These are phyloP conservation scores for Juglanconis juglandina DNA, from an alignment of 2,329 filamentous ascomycete species.

Conservation along the genomic window DNA sequence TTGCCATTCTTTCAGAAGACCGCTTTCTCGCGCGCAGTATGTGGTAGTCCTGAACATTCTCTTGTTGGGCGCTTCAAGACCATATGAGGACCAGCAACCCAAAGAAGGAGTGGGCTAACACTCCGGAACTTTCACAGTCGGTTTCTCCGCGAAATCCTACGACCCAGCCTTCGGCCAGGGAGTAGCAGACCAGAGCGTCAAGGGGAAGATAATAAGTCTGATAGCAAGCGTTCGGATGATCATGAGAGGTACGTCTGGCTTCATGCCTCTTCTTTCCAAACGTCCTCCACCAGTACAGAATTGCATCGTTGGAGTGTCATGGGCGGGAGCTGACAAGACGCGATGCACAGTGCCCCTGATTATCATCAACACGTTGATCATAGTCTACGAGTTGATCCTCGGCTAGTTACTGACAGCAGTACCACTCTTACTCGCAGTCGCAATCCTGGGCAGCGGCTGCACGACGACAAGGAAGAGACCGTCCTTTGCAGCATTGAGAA, in stretches of 20 bases:
- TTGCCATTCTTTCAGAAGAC: slow-evolving; percentile 92
- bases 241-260: slow-evolving; percentile 75
- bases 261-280: neutral
- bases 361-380: slow-evolving; percentile 76
- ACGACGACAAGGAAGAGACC: neutral
- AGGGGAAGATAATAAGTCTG: slow-evolving; percentile 82
- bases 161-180: slow-evolving; percentile 75
- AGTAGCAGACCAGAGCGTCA: slow-evolving; percentile 70
- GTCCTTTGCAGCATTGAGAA: no score
- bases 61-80: neutral
- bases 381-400: slow-evolving; percentile 75
- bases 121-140: slow-evolving; percentile 65
- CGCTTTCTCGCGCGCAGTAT: slow-evolving; percentile 84
- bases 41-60: slow-evolving; percentile 22
- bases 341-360: slow-evolving; percentile 70
- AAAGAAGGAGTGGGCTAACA: slow-evolving; percentile 18
- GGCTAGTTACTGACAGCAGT: slow-evolving; percentile 44
- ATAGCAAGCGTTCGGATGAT: slow-evolving; percentile 87
- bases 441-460: neutral
- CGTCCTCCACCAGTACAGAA: no score
- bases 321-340: neutral
- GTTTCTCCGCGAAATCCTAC: slow-evolving; percentile 67
- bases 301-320: neutral
- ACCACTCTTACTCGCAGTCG: no score
- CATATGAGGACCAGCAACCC: neutral